Percentiles rank a stretch among this genome's conserved stretches.
Evolutionary conservation across 2,329 filamentous ascomycete species (phyloP).

Genomic region (Cladosporium sp.): DNA sequence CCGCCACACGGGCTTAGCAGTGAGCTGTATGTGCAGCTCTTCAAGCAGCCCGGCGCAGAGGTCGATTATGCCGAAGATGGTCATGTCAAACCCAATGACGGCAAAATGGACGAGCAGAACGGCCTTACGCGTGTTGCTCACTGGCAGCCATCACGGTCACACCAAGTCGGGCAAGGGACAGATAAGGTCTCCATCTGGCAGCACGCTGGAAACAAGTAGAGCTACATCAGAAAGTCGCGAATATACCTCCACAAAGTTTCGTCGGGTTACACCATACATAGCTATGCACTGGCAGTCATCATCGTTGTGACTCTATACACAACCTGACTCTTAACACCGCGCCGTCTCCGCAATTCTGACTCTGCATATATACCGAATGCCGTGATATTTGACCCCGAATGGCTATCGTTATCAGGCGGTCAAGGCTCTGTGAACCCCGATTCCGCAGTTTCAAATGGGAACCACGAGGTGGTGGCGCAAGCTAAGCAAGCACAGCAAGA

Average conservation of each 20-base stretch:
- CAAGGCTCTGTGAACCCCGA: neutral
- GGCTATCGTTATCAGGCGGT: neutral
- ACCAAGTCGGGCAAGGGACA: slow-evolving; percentile 54
- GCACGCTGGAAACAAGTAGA: slow-evolving; percentile 27
- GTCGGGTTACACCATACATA: neutral
- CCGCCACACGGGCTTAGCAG: slow-evolving; percentile 72
- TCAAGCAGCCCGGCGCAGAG: slow-evolving; percentile 68
- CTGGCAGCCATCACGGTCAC: slow-evolving; percentile 58
- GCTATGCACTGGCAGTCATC: neutral
- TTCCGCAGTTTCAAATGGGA: neutral
- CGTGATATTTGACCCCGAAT: neutral
- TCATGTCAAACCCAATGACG: slow-evolving; percentile 41
- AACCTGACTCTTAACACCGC: neutral
- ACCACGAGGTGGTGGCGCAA: slow-evolving; percentile 9
- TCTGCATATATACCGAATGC: neutral
- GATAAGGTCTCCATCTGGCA: slow-evolving; percentile 54
- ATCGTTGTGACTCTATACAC: neutral
- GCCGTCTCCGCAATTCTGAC: neutral
- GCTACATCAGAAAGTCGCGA: neutral
- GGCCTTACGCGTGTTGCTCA: slow-evolving; percentile 51
- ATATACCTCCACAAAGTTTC: neutral
- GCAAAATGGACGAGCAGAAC: slow-evolving; percentile 46
- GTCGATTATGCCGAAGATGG: slow-evolving; percentile 61
- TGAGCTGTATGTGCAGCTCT: slow-evolving; percentile 69
- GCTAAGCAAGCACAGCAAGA: neutral